phyloP scores from a whole-genome alignment of 2,329 filamentous ascomycete species.

The Hymenoscyphus fraxineus region DNA sequence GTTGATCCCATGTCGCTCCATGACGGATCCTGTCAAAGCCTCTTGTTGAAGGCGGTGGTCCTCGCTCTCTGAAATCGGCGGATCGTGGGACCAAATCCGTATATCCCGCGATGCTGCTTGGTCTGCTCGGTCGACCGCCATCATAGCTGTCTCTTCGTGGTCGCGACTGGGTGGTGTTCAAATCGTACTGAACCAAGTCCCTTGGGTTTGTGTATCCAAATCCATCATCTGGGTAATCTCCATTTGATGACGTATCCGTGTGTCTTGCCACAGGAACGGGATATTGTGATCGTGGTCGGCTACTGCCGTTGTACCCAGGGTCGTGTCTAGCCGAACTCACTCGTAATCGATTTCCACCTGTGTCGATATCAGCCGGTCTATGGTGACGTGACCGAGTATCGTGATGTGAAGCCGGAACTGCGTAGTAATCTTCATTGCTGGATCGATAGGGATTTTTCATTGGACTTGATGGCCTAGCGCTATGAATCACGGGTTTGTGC shows the following conservation, averaged over 20 bases:
- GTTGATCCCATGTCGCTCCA: conserved; percentile 44
- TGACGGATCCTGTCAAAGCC: conserved; percentile 66
- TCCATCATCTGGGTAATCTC: conserved; percentile 49
- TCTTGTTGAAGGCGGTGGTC: conserved; percentile 65
- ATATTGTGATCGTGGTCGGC: conserved; percentile 25
- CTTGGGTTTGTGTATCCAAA: conserved; percentile 63
- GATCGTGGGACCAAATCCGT: conserved; percentile 29
- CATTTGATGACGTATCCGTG: conserved; percentile 36
- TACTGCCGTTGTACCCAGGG: conserved; percentile 21
- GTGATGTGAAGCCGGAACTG: conserved; percentile 53
- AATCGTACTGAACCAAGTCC: conserved; percentile 58
- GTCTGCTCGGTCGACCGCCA: conserved; percentile 36
- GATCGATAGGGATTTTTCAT: conserved; percentile 50
- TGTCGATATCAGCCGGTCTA: conserved; percentile 37
- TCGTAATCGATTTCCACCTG: conserved; percentile 22
- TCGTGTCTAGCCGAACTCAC: conserved; percentile 24
- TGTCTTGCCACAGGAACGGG: conserved; percentile 36
- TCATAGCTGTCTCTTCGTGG: conserved; percentile 52
- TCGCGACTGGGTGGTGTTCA: conserved; percentile 44
- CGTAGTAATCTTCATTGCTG: conserved; percentile 52
- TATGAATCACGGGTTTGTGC: conserved; percentile 30
- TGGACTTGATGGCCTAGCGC: conserved; percentile 44
- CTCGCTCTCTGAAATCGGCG: conserved; percentile 40
- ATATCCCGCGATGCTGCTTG: conserved; percentile 31
- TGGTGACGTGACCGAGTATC: conserved; percentile 33